Conservation (phyloP, 1,284 basidiomycete genomes). For the Neolentinus lepideus region DNA sequence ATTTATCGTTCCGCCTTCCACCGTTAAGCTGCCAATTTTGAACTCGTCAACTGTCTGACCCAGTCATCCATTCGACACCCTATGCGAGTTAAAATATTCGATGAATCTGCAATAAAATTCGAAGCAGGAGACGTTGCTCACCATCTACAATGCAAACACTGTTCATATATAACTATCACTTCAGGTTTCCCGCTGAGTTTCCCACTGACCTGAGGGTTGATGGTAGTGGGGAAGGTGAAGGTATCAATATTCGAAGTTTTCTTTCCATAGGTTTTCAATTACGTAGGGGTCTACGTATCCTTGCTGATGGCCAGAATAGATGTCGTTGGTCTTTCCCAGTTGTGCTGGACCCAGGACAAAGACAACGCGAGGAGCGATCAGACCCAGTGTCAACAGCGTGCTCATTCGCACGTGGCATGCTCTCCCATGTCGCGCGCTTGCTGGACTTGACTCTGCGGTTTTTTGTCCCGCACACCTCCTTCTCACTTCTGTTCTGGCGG, state of each 20-base stretch:
- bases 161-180: neutral
- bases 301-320: conserved; percentile 54
- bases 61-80: conserved; percentile 67
- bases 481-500: no score
- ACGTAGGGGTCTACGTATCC: conserved; percentile 57
- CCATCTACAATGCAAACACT: neutral
- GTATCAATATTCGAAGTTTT: conserved; percentile 67
- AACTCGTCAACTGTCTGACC: conserved; percentile 59
- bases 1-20: no score
- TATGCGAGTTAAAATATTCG: conserved; percentile 71
- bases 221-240: conserved; percentile 72
- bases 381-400: no score
- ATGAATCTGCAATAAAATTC: conserved; percentile 41
- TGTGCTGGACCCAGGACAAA: no score
- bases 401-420: no score
- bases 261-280: conserved; percentile 74
- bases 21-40: conserved; percentile 17
- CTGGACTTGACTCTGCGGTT: no score
- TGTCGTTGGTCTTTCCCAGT: neutral
- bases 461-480: no score
- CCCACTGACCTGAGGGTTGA: conserved; percentile 75
- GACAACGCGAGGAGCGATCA: no score
- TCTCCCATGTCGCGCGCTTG: no score
- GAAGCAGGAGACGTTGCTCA: neutral
- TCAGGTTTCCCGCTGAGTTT: no score